phyloP scores from a whole-genome alignment of 2,329 filamentous ascomycete species.

The Colletotrichum abscissum region DNA sequence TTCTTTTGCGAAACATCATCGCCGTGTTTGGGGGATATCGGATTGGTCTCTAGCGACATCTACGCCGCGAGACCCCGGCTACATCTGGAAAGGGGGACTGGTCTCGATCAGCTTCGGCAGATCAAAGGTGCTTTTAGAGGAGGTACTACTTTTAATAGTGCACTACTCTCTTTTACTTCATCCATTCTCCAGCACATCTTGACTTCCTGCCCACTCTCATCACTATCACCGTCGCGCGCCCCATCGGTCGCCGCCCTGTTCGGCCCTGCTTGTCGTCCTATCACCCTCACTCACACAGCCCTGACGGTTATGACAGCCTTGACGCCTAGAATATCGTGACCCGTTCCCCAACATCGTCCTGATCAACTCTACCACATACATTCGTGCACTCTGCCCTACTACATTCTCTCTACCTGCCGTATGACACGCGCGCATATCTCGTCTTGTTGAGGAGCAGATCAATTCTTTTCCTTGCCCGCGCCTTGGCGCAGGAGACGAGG shows the following conservation, averaged over 20 bases:
- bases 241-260: constrained; percentile 16
- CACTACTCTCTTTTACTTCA: constrained; percentile 37
- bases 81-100: constrained; percentile 31
- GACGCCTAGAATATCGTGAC: constrained; percentile 19
- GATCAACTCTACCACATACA: background rate
- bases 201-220: constrained; percentile 29
- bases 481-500: background rate
- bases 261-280: constrained; percentile 1
- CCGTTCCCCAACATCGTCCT: constrained; percentile 13
- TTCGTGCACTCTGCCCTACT: constrained; percentile 3
- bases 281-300: constrained; percentile 28
- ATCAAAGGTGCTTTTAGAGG: constrained; percentile 36
- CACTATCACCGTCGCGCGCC: constrained; percentile 28
- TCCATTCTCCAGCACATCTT: constrained; percentile 29
- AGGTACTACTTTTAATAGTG: constrained; percentile 38
- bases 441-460: background rate
- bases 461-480: background rate
- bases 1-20: constrained; percentile 32
- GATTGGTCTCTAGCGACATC: constrained; percentile 22
- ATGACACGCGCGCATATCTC: background rate
- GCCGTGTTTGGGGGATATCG: constrained; percentile 29
- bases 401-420: background rate
- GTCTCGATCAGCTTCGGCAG: constrained; percentile 29
- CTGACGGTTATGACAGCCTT: constrained; percentile 17
- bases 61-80: constrained; percentile 20